These are phyloP conservation scores for Globisporangium paroecandrum DNA, from an alignment of 352 stramenopile species.

Conservation along the genomic window DNA sequence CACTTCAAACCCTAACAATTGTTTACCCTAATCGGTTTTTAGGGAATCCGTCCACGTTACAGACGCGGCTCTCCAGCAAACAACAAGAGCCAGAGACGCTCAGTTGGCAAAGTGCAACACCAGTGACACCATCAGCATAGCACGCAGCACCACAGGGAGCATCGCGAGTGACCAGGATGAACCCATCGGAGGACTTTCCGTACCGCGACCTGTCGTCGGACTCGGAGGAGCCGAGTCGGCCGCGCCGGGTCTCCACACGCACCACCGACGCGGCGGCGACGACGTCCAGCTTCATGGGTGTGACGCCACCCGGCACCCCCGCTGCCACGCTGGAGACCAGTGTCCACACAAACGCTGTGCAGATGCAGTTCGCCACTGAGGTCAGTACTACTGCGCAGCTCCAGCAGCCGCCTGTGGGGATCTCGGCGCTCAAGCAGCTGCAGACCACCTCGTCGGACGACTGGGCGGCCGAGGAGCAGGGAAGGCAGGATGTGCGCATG, in stretches of 20 bases:
- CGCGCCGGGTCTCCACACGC: background rate
- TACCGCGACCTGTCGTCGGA: conserved; percentile 12
- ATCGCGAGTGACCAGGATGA: background rate
- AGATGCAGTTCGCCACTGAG: conserved; percentile 2
- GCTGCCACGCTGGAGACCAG: background rate
- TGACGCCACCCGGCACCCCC: conserved; percentile 8
- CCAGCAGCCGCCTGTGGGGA: background rate
- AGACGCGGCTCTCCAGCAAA: background rate
- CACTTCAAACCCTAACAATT: too few relatives aligned
- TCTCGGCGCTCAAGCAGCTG: conserved; percentile 3
- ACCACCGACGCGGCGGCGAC: background rate
- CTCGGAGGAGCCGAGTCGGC: background rate
- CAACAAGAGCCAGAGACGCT: background rate
- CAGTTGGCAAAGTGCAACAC: background rate
- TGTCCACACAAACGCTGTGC: background rate
- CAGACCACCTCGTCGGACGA: conserved; percentile 12
- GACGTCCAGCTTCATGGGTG: conserved; percentile 14
- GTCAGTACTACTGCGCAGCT: background rate
- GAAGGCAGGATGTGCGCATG: conserved; percentile 6
- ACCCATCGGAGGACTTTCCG: conserved; percentile 10
- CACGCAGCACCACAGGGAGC: background rate
- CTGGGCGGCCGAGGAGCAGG: conserved; percentile 12
- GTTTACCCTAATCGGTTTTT: too few relatives aligned
- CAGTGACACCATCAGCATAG: background rate
- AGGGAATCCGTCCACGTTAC: too few relatives aligned